Conservation (phyloP, 306 rosid species). For the Ceratonia siliqua region DNA sequence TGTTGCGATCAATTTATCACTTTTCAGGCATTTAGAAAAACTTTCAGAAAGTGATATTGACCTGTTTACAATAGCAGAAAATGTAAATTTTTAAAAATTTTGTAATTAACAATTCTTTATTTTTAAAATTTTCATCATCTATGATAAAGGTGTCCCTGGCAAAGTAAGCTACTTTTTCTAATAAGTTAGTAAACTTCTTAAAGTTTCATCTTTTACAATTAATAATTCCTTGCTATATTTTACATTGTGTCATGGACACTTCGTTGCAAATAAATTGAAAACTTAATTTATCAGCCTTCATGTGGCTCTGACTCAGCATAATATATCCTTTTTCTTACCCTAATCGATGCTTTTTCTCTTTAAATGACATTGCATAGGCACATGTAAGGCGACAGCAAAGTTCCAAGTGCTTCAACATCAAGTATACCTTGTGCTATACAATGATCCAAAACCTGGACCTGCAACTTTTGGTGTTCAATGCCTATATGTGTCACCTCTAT, state of each 20-base stretch:
- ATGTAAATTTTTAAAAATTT: background rate
- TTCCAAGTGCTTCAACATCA: conserved; percentile 90
- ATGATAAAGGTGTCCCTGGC: conserved; percentile 4
- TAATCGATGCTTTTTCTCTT: conserved; percentile 36
- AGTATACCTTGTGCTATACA: conserved; percentile 70
- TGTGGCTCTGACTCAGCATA: conserved; percentile 21
- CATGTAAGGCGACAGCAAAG: conserved; percentile 81
- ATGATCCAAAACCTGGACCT: conserved; percentile 87
- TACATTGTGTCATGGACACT: no score
- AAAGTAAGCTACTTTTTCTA: background rate
- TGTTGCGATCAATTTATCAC: conserved; percentile 16
- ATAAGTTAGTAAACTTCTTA: background rate
- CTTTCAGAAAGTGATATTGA: conserved; percentile 21
- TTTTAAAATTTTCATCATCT: background rate
- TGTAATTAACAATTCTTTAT: background rate
- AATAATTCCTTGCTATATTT: background rate
- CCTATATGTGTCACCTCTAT: conserved; percentile 71
- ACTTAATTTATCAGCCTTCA: conserved; percentile 21
- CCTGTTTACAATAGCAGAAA: background rate
- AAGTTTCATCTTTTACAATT: background rate
- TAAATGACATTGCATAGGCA: conserved; percentile 59
- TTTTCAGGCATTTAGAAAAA: background rate
- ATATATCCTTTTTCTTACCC: conserved; percentile 29
- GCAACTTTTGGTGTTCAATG: conserved; percentile 78
- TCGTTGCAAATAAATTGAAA: conserved; percentile 15